Percentiles rank a stretch among this genome's conserved stretches.
Conservation (phyloP, 2,329 filamentous ascomycete genomes). For the Sporothrix sp. region DNA sequence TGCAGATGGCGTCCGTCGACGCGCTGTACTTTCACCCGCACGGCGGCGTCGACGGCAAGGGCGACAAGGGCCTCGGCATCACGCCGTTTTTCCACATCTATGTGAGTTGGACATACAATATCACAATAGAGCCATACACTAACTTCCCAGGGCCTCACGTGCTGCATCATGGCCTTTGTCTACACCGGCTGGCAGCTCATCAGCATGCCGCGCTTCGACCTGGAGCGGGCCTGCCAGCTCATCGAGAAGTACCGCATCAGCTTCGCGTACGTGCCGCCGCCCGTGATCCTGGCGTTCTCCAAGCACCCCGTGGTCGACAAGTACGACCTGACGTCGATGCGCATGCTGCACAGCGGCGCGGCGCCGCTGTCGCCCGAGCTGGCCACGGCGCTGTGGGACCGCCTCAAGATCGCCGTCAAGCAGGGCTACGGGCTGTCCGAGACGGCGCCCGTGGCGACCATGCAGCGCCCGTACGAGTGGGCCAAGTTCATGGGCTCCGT, state of each 20-base stretch:
- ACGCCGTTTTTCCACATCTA: slow-evolving; percentile 91
- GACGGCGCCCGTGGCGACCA: slow-evolving; percentile 69
- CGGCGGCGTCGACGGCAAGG: slow-evolving; percentile 48
- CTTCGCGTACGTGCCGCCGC: slow-evolving; percentile 74
- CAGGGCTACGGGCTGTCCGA: slow-evolving; percentile 90
- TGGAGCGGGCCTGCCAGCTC: slow-evolving; percentile 66
- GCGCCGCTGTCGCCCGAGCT: slow-evolving; percentile 76
- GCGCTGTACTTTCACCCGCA: slow-evolving; percentile 45
- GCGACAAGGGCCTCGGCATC: slow-evolving; percentile 67
- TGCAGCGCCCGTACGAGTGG: slow-evolving; percentile 69
- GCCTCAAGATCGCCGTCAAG: slow-evolving; percentile 72
- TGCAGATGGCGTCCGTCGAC: slow-evolving; percentile 47
- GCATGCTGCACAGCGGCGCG: slow-evolving; percentile 80
- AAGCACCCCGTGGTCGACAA: slow-evolving; percentile 70
- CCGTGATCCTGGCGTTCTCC: slow-evolving; percentile 68
- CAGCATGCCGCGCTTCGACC: slow-evolving; percentile 71
- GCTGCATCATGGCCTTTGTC: slow-evolving; percentile 58
- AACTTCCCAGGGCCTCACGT: slow-evolving; percentile 58
- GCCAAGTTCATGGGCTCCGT: slow-evolving; percentile 65
- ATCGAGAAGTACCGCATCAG: slow-evolving; percentile 69
- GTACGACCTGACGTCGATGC: slow-evolving; percentile 69
- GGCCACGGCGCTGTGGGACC: slow-evolving; percentile 62
- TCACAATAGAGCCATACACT: background rate
- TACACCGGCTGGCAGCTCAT: slow-evolving; percentile 57
- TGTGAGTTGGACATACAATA: slow-evolving; percentile 34